Conservation (phyloP, 2,329 filamentous ascomycete genomes). For the Davidsoniella virescens region DNA sequence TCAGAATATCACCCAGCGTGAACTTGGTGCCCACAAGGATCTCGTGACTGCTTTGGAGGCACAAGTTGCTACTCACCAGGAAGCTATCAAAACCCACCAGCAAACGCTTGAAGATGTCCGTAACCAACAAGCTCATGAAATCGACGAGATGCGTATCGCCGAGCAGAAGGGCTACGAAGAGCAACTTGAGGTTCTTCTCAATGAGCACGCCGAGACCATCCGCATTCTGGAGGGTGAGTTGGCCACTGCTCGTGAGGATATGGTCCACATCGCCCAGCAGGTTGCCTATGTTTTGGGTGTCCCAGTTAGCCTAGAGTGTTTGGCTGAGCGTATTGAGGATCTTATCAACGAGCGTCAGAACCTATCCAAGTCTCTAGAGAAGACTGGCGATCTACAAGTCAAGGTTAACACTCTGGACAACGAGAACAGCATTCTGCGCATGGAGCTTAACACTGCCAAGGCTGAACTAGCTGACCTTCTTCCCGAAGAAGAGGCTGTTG, state of each 20-base stretch:
- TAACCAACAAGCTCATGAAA: constrained; percentile 32
- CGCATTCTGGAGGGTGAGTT: constrained; percentile 45
- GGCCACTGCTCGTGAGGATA: constrained; percentile 46
- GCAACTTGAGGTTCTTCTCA: constrained; percentile 40
- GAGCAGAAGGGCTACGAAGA: constrained; percentile 40
- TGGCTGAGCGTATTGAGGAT: constrained; percentile 44
- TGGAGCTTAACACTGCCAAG: constrained; percentile 46
- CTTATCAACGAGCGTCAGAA: constrained; percentile 40
- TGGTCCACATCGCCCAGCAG: constrained; percentile 47
- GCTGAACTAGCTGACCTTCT: constrained; percentile 36
- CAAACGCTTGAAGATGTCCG: constrained; percentile 34
- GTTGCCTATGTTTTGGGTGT: constrained; percentile 44
- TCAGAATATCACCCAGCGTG: constrained; percentile 30
- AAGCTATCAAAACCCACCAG: constrained; percentile 38
- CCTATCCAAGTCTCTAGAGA: constrained; percentile 14
- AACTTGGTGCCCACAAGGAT: constrained; percentile 29
- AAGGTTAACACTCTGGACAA: constrained; percentile 38
- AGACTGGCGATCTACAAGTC: constrained; percentile 32
- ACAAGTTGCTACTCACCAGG: constrained; percentile 43
- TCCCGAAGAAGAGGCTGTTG: constrained; percentile 29
- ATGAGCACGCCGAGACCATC: constrained; percentile 41
- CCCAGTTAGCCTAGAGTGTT: constrained; percentile 50
- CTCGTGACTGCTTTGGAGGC: constrained; percentile 38
- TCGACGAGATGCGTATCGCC: constrained; percentile 31
- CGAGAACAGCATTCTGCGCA: constrained; percentile 43